Base-by-base conservation (phyloP, 2,329 filamentous ascomycete genomes). In the Cordyceps pruinosa region DNA sequence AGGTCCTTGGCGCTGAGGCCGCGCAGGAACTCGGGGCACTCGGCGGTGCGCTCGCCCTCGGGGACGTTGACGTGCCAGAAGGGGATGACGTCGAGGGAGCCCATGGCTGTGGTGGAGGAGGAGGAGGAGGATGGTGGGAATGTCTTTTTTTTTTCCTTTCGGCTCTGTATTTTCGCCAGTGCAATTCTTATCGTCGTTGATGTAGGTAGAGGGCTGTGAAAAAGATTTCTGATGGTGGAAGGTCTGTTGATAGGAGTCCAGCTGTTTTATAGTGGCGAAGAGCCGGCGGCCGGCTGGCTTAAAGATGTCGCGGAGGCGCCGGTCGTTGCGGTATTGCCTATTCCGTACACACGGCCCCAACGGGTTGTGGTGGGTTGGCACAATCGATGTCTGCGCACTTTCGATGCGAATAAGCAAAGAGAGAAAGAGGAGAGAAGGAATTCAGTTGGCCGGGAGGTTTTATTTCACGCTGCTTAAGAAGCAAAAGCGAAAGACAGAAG, bases 1-100 rank as follows among this genome's bases (percentile, higher is more conserved):
- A 78, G 75, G 69, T 95, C 89, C 72, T 94, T 95, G 45, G 76
- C 73, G 50, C 76, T 79, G 56, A 87, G 73, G 62, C 82, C 76
- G 51, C 68, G 71, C 37, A 97, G 81, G 67, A 83, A 94, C 6
- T 80, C 77, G 0, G 92, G 92, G 66, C 91, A 96, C 54, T 84
- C 76, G 2, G 71, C 64, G 0, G 85, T 83, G 68, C 86, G 83
- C 61, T 86, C 73, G 26, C 76, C 69, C 35, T 75, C 72, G 0
- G 88, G 84, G 17, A 95, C 74, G 70, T 96, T 96, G 71, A 88
- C 79, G 61, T 93, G 87, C 91, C 91, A 96, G 75, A 87, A 96
- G 0, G 87, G 86, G 13, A 72, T 59, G 58, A 58, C 56, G 39
- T 61, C 57, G 49, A 64, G 61, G 28, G 65, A 67, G 37, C 74